Conservation (phyloP, 78 protist species). For the Dictyostelium purpureum region DNA sequence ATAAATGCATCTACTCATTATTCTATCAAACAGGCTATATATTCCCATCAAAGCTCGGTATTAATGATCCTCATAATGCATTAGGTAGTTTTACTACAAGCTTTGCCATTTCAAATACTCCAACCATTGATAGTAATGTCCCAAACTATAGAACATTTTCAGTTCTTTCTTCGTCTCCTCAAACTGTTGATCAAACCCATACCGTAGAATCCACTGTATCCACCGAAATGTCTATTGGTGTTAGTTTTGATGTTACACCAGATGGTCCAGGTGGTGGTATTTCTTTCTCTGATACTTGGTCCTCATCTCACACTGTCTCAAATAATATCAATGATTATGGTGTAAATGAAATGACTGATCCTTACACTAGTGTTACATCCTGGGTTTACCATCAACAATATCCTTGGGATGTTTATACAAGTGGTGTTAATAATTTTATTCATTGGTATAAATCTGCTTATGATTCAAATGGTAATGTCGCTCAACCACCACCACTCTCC, state of each 20-base stretch:
- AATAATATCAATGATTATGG: constrained; percentile 21
- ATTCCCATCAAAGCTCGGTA: not conserved
- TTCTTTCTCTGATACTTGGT: not conserved
- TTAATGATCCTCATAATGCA: not conserved
- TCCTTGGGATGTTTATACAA: constrained; percentile 30
- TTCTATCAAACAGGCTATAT: constrained; percentile 4
- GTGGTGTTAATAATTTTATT: not conserved
- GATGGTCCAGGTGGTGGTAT: not conserved
- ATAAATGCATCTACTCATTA: not conserved
- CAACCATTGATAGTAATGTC: not conserved
- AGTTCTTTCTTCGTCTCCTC: constrained; percentile 8
- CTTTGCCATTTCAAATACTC: not conserved
- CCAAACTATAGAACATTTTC: not conserved
- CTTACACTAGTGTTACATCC: not conserved
- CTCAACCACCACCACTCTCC: not conserved
- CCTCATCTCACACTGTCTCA: not conserved
- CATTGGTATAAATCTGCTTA: constrained; percentile 18
- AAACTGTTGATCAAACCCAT: constrained; percentile 39
- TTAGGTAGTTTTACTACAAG: not conserved
- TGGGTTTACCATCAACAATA: constrained; percentile 57
- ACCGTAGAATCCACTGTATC: not conserved
- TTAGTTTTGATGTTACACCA: not conserved
- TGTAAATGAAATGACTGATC: constrained; percentile 30
- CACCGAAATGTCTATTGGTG: not conserved
- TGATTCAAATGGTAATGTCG: not conserved